Base-by-base conservation (phyloP, 2,329 filamentous ascomycete species). In the Neoscytalidium dimidiatum region DNA sequence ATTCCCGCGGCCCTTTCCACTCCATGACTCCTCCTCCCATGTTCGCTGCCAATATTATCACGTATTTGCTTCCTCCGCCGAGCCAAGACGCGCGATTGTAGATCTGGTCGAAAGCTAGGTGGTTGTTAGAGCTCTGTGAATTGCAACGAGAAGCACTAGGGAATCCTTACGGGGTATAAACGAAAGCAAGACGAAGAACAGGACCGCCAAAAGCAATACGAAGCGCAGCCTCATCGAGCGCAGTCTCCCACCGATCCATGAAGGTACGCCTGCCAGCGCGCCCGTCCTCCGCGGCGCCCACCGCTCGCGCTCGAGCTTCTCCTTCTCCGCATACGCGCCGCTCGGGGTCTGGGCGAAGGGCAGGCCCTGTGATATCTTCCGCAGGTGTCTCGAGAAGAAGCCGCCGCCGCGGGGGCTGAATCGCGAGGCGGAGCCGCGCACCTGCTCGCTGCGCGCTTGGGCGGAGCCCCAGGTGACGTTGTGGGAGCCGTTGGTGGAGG, bases 21-120 rank as follows among this genome's bases (percentile, higher is more conserved):
- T 97, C 94, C 93, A 98, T 98, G 7, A 99, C 95, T 72, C 95
- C 95, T 66, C 95, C 95, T 56, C 95, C 95, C 68, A 96, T 86
- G 74, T 99, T 99, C 64, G 95, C 94, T 26, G 91, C 94, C 21
- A 98, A 83, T 68, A 99, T 93, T 63, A 99, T 90, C 69, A 99
- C 95, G 74, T 91, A 94, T 73, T 97, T 98, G 74, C 90, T 89
- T 21, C 95, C 95, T 56, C 92, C 92, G 58, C 94, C 94, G 3
- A 96, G 83, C 78, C 85, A 85, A 38, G 88, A 81, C 52, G 90
- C 85, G 79, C 91, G 85, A 72, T 92, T 88, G 82, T 92, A 97
- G 67, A 78, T 74, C 67, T 83, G 81, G 64, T 84, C 78, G 46
- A 88, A 71, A 61, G 82, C 86, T 89, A 75, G 81, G 19, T 21